These are phyloP conservation scores for Neonectria neomacrospora DNA, from an alignment of 2,329 filamentous ascomycete species.

Conservation along the genomic window DNA sequence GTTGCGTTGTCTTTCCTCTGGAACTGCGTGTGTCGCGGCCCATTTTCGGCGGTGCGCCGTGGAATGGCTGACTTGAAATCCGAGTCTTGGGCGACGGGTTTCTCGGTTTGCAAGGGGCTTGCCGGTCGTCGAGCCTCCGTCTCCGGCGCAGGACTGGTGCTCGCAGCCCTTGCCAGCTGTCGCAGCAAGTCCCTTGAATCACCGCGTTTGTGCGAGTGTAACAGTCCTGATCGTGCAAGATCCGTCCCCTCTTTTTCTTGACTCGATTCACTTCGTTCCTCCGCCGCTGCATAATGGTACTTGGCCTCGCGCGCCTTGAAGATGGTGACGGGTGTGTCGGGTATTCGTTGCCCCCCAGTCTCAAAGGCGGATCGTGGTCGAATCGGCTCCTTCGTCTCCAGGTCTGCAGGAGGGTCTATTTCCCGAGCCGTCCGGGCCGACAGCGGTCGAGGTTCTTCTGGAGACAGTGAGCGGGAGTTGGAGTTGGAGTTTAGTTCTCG, in stretches of 20 bases:
- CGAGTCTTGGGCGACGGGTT: constrained; percentile 6
- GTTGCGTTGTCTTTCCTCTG: constrained; percentile 40
- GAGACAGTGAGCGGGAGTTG: constrained; percentile 56
- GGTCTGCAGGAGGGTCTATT: constrained; percentile 18
- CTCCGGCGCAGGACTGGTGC: constrained; percentile 55
- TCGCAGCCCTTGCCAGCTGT: constrained; percentile 60
- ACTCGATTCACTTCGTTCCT: constrained; percentile 18
- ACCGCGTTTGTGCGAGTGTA: constrained; percentile 43
- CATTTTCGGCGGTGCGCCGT: constrained; percentile 33
- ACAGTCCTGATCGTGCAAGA: constrained; percentile 31
- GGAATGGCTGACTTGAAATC: constrained; percentile 35
- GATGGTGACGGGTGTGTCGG: constrained; percentile 55
- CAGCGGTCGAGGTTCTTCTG: constrained; percentile 51
- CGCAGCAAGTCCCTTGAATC: constrained; percentile 62
- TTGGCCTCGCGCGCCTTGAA: constrained; percentile 46
- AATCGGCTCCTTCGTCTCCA: constrained; percentile 32
- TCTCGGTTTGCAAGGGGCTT: constrained; percentile 24
- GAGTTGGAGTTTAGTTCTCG: constrained; percentile 63
- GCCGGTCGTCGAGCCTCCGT: constrained; percentile 33
- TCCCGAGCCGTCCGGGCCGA: constrained; percentile 38
- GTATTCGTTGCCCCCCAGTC: constrained; percentile 48
- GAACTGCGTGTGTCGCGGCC: constrained; percentile 23
- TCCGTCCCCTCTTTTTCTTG: constrained; percentile 22
- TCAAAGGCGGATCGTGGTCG: constrained; percentile 43
- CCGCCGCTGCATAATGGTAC: constrained; percentile 22